Evolutionary conservation across 805 yeast species (phyloP).

Genomic region (Saccharomyces mikatae): DNA sequence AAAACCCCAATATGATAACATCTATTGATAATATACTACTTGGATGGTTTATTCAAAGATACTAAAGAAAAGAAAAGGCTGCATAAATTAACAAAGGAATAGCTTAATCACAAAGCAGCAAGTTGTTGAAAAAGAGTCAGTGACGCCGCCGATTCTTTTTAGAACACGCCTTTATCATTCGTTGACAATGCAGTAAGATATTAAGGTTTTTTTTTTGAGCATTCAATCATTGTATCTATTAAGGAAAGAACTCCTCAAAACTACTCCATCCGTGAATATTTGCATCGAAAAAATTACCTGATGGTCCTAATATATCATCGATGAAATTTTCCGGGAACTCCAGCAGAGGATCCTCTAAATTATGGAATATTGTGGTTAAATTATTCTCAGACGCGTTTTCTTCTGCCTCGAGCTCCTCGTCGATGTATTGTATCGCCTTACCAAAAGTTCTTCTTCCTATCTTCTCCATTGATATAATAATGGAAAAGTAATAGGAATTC

Average conservation of each 20-base stretch:
- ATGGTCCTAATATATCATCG: neutral
- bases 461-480: slow-evolving; percentile 1
- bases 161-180: no score
- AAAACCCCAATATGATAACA: no score
- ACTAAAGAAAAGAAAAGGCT: no score
- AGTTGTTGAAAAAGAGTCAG: no score
- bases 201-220: no score
- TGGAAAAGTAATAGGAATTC: slow-evolving; percentile 2
- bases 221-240: neutral
- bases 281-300: neutral
- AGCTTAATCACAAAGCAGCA: no score
- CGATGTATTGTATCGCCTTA: neutral
- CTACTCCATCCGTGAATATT: neutral
- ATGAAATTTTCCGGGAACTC: neutral
- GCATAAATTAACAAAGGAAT: no score
- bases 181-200: no score
- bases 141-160: no score
- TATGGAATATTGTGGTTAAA: neutral
- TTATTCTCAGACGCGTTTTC: neutral
- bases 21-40: no score
- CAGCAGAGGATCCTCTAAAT: neutral
- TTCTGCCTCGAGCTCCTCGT: neutral
- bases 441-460: slow-evolving; percentile 1
- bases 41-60: no score
- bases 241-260: neutral